Percentiles rank a stretch among this genome's conserved stretches.
These are phyloP conservation scores for Epichloe sibirici DNA, from an alignment of 2,329 filamentous ascomycete species.

Conservation along the genomic window DNA sequence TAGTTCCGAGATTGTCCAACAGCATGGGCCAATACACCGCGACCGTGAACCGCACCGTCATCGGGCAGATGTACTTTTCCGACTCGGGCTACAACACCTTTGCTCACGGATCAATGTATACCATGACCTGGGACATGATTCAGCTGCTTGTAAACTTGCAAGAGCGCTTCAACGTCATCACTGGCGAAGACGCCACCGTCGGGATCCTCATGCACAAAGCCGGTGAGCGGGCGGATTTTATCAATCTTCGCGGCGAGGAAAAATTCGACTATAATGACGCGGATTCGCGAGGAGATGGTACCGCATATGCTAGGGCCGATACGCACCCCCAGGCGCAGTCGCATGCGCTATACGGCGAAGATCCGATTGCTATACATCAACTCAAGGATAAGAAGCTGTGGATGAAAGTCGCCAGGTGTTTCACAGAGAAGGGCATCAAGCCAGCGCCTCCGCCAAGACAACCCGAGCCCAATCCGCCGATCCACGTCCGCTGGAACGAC, in stretches of 20 bases:
- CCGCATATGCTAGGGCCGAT: constrained; percentile 15
- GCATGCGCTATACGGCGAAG: constrained; percentile 14
- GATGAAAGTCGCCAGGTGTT: constrained; percentile 18
- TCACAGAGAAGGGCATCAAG: constrained; percentile 17
- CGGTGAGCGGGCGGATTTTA: constrained; percentile 12
- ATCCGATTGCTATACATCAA: constrained; percentile 16
- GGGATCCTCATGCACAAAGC: constrained; percentile 18
- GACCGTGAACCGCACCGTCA: constrained; percentile 14
- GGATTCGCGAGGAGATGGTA: constrained; percentile 16
- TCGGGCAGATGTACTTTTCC: constrained; percentile 19
- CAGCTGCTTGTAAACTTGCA: constrained; percentile 16
- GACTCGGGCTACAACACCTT: constrained; percentile 14
- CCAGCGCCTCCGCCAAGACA: constrained; percentile 5
- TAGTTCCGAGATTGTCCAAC: constrained; percentile 13
- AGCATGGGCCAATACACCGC: constrained; percentile 5
- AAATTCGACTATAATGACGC: constrained; percentile 20
- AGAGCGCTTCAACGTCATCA: constrained; percentile 13
- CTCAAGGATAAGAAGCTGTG: constrained; percentile 16
- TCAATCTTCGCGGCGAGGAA: constrained; percentile 18
- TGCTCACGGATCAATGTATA: constrained; percentile 23
- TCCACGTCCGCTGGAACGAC: constrained; percentile 13
- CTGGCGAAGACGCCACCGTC: constrained; percentile 19
- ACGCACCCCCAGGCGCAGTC: constrained; percentile 14
- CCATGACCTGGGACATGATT: constrained; percentile 21
- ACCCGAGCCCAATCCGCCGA: constrained; percentile 5